These are phyloP conservation scores for Salvia rosmarinus DNA, from an alignment of 257 asterid genomes.

Conservation along the genomic window DNA sequence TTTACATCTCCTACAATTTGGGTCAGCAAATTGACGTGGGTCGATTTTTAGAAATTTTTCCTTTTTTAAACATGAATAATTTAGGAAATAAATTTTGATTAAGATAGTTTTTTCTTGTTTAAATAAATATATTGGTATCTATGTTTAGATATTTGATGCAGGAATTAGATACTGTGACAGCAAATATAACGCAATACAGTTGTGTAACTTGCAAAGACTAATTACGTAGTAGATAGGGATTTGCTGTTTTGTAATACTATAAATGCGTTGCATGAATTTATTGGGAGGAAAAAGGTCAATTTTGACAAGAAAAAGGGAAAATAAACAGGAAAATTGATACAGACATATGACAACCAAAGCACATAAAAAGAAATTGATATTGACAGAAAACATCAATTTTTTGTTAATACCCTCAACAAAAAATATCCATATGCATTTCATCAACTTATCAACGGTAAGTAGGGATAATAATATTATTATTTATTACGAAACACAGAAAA, in stretches of 20 bases:
- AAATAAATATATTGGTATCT: too few species aligned
- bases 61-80: too few species aligned
- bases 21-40: too few species aligned
- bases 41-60: too few species aligned
- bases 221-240: not conserved
- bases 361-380: constrained; percentile 11
- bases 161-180: not conserved
- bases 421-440: too few species aligned
- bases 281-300: not conserved
- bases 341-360: constrained; percentile 23
- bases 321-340: not conserved
- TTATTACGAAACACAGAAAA: too few species aligned
- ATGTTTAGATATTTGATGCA: not conserved
- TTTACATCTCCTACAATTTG: too few species aligned
- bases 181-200: not conserved
- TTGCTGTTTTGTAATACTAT: constrained; percentile 4
- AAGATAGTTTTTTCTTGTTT: too few species aligned
- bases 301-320: not conserved
- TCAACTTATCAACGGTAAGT: too few species aligned
- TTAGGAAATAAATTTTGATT: too few species aligned
- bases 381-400: not conserved
- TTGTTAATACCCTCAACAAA: too few species aligned
- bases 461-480: too few species aligned
- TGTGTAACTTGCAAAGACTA: not conserved
- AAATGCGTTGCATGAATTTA: constrained; percentile 19